Percentiles rank a stretch among this genome's conserved stretches.
Evolutionary conservation across 768 basidiomycete genomes (phyloP).

Genomic region (Leccinum disarticulatum): DNA sequence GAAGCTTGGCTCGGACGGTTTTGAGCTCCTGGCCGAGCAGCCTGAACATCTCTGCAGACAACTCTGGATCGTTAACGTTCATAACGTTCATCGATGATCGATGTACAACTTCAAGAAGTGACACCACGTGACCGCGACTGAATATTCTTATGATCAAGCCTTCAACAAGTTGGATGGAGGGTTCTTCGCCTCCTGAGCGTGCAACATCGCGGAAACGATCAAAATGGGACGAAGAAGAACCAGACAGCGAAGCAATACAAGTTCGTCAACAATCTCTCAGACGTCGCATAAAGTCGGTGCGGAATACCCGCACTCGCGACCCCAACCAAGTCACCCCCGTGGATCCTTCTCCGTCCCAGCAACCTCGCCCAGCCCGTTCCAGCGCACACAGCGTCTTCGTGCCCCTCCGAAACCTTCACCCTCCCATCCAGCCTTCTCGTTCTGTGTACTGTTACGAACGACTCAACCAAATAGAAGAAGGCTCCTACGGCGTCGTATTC

Average conservation of each 20-base stretch:
- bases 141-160: neutral
- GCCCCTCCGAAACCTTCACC: conserved; percentile 75
- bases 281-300: conserved; percentile 49
- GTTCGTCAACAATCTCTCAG: conserved; percentile 45
- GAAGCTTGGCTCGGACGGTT: conserved; percentile 20
- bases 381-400: conserved; percentile 64
- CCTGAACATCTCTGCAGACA: conserved; percentile 26
- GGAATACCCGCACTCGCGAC: conserved; percentile 20
- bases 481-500: conserved; percentile 96
- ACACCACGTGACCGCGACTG: neutral
- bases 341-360: conserved; percentile 21
- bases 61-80: conserved; percentile 25
- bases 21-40: conserved; percentile 29
- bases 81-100: neutral
- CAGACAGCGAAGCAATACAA: conserved; percentile 39
- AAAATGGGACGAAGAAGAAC: conserved; percentile 64
- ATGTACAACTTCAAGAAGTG: neutral
- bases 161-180: conserved; percentile 2
- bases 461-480: conserved; percentile 98
- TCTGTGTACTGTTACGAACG: conserved; percentile 94
- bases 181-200: conserved; percentile 29
- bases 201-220: conserved; percentile 64
- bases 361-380: conserved; percentile 14
- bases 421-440: conserved; percentile 79
- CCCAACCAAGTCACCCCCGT: conserved; percentile 13